phyloP scores from a whole-genome alignment of 2,329 filamentous ascomycete genomes.

The Hypoxylon sp. region DNA sequence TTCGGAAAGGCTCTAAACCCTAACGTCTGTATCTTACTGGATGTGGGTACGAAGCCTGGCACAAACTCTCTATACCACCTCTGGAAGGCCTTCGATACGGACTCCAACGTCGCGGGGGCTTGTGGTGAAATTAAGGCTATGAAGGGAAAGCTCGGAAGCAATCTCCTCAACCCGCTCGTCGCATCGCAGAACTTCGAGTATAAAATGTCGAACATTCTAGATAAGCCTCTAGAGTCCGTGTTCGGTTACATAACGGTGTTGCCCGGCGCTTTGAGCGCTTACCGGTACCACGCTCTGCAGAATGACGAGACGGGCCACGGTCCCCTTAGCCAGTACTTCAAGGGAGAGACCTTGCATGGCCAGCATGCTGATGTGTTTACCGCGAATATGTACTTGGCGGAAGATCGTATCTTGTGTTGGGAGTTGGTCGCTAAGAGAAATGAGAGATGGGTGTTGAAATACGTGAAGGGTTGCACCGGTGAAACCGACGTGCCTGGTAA shows the following conservation, averaged over 20 bases:
- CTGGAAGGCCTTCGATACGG: slow-evolving; percentile 98
- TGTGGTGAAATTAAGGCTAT: slow-evolving; percentile 99
- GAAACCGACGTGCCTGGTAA: slow-evolving; percentile 98
- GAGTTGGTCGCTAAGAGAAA: slow-evolving; percentile 95
- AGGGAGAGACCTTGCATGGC: slow-evolving; percentile 92
- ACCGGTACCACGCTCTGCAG: slow-evolving; percentile 92
- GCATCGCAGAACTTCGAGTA: slow-evolving; percentile 99
- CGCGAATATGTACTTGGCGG: slow-evolving; percentile 98
- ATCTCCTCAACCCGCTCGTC: slow-evolving; percentile 92
- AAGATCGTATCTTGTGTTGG: slow-evolving; percentile 97
- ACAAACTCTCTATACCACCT: slow-evolving; percentile 94
- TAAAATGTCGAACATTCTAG: slow-evolving; percentile 99
- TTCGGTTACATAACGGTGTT: slow-evolving; percentile 98
- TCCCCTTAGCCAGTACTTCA: slow-evolving; percentile 95
- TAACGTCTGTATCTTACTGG: slow-evolving; percentile 95
- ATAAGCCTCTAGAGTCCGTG: slow-evolving; percentile 96
- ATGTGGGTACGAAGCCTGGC: slow-evolving; percentile 94
- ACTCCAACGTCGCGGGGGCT: slow-evolving; percentile 96
- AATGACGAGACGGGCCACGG: slow-evolving; percentile 97
- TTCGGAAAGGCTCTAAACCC: slow-evolving; percentile 93
- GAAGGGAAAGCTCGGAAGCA: slow-evolving; percentile 86
- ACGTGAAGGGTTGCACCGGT: slow-evolving; percentile 95
- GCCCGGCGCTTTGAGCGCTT: slow-evolving; percentile 98
- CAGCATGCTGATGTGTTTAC: slow-evolving; percentile 96
- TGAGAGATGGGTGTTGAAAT: slow-evolving; percentile 97